phyloP scores from a whole-genome alignment of 352 stramenopile species.

The Halophytophthora polymorphica region DNA sequence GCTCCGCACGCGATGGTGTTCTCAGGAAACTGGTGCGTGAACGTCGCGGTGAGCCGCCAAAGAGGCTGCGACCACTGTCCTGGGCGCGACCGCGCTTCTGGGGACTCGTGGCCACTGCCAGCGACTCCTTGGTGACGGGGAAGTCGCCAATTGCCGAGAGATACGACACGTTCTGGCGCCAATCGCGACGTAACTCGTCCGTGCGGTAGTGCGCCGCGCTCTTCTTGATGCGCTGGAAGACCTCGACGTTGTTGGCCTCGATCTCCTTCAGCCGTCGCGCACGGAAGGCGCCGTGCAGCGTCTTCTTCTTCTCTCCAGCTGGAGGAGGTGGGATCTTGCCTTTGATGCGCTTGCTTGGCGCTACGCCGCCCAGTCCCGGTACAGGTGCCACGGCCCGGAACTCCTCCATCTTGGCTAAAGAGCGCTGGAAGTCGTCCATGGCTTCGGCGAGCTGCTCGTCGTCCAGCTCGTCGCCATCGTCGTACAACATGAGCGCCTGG shows the following conservation, averaged over 20 bases:
- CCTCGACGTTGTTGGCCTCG: conserved; percentile 46
- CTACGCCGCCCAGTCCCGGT: conserved; percentile 13
- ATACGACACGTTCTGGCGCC: conserved; percentile 70
- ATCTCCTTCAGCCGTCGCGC: conserved; percentile 60
- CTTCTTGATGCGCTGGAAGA: conserved; percentile 63
- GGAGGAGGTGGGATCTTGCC: conserved; percentile 17
- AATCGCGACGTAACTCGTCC: conserved; percentile 51
- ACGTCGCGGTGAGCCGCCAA: conserved; percentile 15
- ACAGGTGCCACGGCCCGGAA: conserved; percentile 34
- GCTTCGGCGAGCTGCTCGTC: conserved; percentile 4
- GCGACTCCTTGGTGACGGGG: conserved; percentile 27
- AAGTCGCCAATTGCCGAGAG: conserved; percentile 71
- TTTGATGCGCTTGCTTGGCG: not conserved
- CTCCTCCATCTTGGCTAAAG: conserved; percentile 48
- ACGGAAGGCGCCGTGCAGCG: conserved; percentile 48
- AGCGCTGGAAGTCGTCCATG: conserved; percentile 24
- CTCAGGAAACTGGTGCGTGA: conserved; percentile 16
- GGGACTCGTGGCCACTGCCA: conserved; percentile 9
- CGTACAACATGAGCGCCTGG: conserved; percentile 6
- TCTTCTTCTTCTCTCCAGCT: conserved; percentile 21
- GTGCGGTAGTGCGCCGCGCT: conserved; percentile 61
- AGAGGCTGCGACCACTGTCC: conserved; percentile 11
- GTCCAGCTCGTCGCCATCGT: not conserved
- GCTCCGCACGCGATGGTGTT: conserved; percentile 7
- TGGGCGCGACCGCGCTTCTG: conserved; percentile 9